Conservation (phyloP, 2,329 filamentous ascomycete species). For the Sporothrix globosa region DNA sequence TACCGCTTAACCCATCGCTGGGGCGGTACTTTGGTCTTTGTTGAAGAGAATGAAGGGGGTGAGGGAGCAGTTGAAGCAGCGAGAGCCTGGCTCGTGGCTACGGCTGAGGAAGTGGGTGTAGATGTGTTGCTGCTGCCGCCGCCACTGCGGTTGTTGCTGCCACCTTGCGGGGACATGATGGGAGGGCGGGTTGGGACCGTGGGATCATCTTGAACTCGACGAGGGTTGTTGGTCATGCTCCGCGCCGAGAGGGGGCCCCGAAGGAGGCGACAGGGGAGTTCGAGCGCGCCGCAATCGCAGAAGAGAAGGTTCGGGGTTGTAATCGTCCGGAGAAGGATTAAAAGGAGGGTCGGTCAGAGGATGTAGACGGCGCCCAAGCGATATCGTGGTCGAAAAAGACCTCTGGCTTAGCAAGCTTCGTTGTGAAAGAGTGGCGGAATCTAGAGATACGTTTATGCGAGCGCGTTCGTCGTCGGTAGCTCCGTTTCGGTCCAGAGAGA, state of each 20-base stretch:
- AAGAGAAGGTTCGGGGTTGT: neutral
- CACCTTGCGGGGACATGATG: slow-evolving; percentile 49
- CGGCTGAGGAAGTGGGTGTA: neutral
- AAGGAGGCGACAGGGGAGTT: neutral
- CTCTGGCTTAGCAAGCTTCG: neutral
- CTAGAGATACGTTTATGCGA: neutral
- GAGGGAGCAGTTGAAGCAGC: neutral
- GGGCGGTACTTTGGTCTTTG: slow-evolving; percentile 27
- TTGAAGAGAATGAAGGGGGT: neutral
- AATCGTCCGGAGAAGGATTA: neutral
- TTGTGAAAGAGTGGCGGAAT: neutral
- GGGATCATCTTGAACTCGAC: slow-evolving; percentile 50
- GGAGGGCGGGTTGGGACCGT: slow-evolving; percentile 44
- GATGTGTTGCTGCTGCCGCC: slow-evolving; percentile 33
- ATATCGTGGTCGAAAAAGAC: neutral
- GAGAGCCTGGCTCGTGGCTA: neutral
- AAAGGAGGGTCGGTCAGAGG: neutral
- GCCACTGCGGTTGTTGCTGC: slow-evolving; percentile 35
- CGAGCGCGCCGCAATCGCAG: slow-evolving; percentile 27
- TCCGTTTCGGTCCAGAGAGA: neutral
- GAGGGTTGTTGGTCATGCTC: slow-evolving; percentile 47
- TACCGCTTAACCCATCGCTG: slow-evolving; percentile 70
- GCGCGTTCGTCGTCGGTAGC: neutral
- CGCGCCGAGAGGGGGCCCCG: slow-evolving; percentile 29
- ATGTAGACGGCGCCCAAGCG: slow-evolving; percentile 4